phyloP scores from a whole-genome alignment of 768 basidiomycete genomes.

The Tylopilus rubrobrunneus region DNA sequence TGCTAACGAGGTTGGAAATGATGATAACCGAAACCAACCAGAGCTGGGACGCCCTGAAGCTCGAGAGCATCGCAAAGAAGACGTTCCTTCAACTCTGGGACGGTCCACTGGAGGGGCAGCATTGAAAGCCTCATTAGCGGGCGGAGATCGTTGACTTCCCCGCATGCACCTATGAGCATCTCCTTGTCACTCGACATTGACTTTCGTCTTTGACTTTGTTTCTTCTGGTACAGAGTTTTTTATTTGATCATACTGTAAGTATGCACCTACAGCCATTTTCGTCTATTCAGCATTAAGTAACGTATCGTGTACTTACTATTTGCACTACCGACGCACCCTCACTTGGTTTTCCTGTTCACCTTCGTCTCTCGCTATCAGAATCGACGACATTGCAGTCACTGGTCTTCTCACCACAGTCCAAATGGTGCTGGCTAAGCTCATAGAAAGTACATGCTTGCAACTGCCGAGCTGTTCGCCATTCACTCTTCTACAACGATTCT shows the following conservation, averaged over 20 bases:
- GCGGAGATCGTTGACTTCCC: slow-evolving; percentile 2
- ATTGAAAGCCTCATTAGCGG: slow-evolving; percentile 9
- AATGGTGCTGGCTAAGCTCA: slow-evolving; percentile 9
- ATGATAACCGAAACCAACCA: slow-evolving; percentile 5
- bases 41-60: slow-evolving; percentile 3
- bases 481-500: slow-evolving; percentile 3
- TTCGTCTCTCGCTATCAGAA: background rate
- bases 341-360: background rate
- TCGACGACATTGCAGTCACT: too few species aligned
- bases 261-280: background rate
- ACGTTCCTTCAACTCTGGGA: slow-evolving; percentile 24
- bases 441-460: slow-evolving; percentile 2
- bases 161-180: background rate
- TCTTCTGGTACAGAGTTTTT: background rate
- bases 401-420: background rate
- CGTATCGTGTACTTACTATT: slow-evolving; percentile 4
- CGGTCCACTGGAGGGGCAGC: slow-evolving; percentile 23
- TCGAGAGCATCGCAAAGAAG: slow-evolving; percentile 13
- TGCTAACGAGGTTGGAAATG: slow-evolving; percentile 1
- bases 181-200: background rate
- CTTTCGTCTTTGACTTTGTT: background rate
- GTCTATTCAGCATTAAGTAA: slow-evolving; percentile 4
- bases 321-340: background rate
- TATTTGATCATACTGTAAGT: slow-evolving; percentile 5
- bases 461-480: slow-evolving; percentile 1